Base-by-base conservation (phyloP, 768 basidiomycete genomes). In the Galerina sulciceps region DNA sequence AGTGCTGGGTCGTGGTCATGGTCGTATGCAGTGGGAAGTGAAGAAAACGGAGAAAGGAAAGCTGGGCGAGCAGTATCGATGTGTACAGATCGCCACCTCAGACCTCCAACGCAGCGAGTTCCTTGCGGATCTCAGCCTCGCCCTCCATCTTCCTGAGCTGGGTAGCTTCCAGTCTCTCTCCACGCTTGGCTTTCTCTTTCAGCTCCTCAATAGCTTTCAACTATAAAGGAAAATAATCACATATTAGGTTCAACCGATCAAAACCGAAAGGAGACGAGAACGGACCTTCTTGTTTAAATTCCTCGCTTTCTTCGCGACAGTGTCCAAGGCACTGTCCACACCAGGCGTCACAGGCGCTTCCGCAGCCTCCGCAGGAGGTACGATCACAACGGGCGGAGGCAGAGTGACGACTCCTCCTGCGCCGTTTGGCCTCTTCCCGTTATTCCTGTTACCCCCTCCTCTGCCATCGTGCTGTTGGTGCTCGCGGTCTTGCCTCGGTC, bases 141-240 rank as follows among this genome's bases (percentile, higher is more conserved):
- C 89, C 88, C 41, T 97, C 95, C 67, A 99, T 96, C 85, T 99
- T 99, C 85, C 91, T 92, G 65, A 96, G 78, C 75, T 99, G 96
- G 15, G 96, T 99, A 56, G 88, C 89, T 73, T 99, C 96, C 31
- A 99, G 81, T 55, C 89, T 85, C 72, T 99, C 96, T 0, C 97
- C 96, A 36, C 91, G 85, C 68, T 85, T 89, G 23, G 86, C 84
- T 78, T 95, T 94, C 64, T 92, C 93, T 79, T 98, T 99, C 49
- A 99, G 85, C 68, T 99, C 96, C 18, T 98, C 94, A 64, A 99
- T 99, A n/a, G 96, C 96, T 73, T 97, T 98, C 64, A 99, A 81
- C 95, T 97, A 64, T 37, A 23, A 54, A 41, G n/a, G 31, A 48
- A 17, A 31, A 14, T 20, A 18, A 17, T 49, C 20, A 41, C 2